Conservation (phyloP, 805 yeast species). For the Candida orba region DNA sequence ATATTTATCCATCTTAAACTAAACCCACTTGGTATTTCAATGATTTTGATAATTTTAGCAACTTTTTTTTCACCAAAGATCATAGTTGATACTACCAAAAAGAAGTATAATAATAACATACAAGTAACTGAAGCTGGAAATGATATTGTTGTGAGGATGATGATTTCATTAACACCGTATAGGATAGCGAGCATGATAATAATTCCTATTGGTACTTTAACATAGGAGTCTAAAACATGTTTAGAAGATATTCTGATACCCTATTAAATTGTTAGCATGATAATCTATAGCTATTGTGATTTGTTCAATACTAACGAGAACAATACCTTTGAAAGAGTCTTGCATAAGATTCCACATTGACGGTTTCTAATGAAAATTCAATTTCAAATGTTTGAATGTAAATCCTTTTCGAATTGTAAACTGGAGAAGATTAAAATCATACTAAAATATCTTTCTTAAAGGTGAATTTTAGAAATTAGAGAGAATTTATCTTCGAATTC, state of each 20-base stretch:
- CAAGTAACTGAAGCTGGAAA: constrained; percentile 70
- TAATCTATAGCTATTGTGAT: too few relatives aligned
- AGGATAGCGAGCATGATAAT: constrained; percentile 14
- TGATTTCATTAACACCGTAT: constrained; percentile 23
- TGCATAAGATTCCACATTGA: too few relatives aligned
- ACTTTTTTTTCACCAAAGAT: constrained; percentile 31
- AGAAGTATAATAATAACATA: constrained; percentile 55
- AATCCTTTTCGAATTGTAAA: too few relatives aligned
- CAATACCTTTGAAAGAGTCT: too few relatives aligned
- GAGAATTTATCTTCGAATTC: too few relatives aligned
- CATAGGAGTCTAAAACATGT: constrained; percentile 18
- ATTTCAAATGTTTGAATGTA: too few relatives aligned
- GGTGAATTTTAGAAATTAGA: too few relatives aligned
- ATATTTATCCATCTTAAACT: constrained; percentile 71
- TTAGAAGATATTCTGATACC: constrained; percentile 10
- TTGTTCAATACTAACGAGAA: too few relatives aligned
- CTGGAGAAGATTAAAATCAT: too few relatives aligned
- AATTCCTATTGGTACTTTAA: constrained; percentile 21
- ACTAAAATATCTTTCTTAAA: too few relatives aligned
- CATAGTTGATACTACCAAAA: constrained; percentile 32
- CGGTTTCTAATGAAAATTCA: too few relatives aligned
- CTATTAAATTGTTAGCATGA: background rate
- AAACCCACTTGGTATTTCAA: constrained; percentile 63
- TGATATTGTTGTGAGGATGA: constrained; percentile 28
- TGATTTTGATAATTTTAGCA: constrained; percentile 19